Evolutionary conservation across 2,329 filamentous ascomycete species (phyloP).

Genomic region (Akanthomyces dipterigenus): DNA sequence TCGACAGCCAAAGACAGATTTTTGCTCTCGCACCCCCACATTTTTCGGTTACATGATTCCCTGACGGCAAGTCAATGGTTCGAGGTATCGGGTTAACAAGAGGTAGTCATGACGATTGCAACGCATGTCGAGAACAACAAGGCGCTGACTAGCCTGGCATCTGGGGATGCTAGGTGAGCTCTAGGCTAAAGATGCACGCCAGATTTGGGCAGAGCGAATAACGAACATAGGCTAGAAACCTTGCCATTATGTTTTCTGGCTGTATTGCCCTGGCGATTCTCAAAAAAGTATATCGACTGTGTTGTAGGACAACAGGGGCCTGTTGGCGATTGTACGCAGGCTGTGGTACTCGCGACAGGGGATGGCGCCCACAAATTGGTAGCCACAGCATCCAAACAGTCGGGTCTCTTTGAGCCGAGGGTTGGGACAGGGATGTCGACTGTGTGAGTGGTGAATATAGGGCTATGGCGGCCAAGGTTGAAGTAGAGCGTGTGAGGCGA

Average conservation of each 20-base stretch:
- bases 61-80: background rate
- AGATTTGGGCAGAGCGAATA: background rate
- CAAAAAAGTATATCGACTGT: background rate
- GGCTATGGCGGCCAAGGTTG: background rate
- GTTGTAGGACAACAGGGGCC: too few relatives aligned
- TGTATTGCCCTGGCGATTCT: background rate
- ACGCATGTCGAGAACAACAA: background rate
- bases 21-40: background rate
- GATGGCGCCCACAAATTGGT: constrained; percentile 1
- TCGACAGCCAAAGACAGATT: background rate
- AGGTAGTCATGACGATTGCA: constrained; percentile 1
- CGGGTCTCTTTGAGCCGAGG: background rate
- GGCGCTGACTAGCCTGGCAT: background rate
- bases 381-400: background rate
- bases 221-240: background rate
- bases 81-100: background rate
- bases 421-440: background rate
- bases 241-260: background rate
- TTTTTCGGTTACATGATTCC: background rate
- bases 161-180: background rate
- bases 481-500: too few relatives aligned
- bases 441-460: background rate
- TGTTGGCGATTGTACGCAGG: background rate
- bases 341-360: background rate
- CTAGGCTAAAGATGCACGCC: background rate